These are phyloP conservation scores for Bigelowiella natans DNA, from an alignment of 78 protist genomes.

Conservation along the genomic window DNA sequence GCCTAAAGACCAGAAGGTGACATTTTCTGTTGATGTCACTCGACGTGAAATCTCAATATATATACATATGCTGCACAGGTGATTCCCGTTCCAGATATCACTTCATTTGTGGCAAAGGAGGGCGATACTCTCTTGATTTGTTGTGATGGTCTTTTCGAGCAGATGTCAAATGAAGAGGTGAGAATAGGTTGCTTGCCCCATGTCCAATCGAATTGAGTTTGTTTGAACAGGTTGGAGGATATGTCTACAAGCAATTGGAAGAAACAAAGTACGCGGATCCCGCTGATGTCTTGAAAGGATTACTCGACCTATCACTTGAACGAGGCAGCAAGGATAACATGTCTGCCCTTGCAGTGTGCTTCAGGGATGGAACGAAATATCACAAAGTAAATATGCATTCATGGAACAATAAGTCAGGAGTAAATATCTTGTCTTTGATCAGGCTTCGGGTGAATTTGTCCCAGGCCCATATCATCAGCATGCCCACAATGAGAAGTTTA, in stretches of 20 bases:
- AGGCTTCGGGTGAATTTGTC: not conserved
- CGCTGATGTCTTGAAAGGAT: not conserved
- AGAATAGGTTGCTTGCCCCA: not conserved
- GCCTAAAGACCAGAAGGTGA: not conserved
- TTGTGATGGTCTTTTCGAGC: constrained; percentile 1
- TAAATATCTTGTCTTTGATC: not conserved
- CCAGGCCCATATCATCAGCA: not conserved
- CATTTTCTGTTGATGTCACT: not conserved
- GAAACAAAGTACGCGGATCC: not conserved
- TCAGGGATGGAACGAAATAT: not conserved
- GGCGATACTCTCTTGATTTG: not conserved
- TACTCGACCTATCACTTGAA: not conserved
- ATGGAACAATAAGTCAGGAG: not conserved
- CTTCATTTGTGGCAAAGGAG: not conserved
- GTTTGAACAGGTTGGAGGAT: not conserved
- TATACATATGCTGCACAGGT: not conserved
- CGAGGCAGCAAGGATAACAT: constrained; percentile 8
- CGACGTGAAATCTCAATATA: not conserved
- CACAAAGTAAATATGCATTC: not conserved
- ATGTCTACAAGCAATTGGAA: not conserved
- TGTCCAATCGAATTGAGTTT: not conserved
- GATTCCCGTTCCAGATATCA: not conserved
- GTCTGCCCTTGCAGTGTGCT: not conserved
- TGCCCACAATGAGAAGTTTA: not conserved
- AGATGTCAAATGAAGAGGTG: not conserved